Evolutionary conservation across 2,329 filamentous ascomycete species (phyloP), one percentile per base, ranked within the genome.

Genomic region (Chalara sp.): DNA sequence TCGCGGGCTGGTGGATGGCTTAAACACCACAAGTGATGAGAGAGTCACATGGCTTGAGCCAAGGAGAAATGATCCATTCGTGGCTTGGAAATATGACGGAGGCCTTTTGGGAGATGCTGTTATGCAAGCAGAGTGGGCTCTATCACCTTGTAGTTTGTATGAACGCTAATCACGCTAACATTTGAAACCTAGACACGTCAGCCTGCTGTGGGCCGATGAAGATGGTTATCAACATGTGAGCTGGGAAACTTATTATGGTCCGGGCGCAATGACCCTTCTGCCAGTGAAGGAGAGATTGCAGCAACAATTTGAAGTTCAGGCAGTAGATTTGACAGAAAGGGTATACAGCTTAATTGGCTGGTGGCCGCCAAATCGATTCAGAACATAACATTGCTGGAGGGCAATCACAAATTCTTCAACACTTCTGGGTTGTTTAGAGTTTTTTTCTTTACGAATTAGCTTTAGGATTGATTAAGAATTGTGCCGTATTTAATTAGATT

Each of bases 191-290:
- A 21, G 21, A 21, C 53, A 55, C 40, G 35, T 55, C 12, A 55
- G 41, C 46, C 5, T 50, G 21, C 46, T 52, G n/a, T 11, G 32
- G 4, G 50, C 52, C 46, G 49, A 46, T 35, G 30, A 45, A 5
- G 52, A 47, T 7, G 29, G 29, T 32, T 51, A 46, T 5, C 32
- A 49, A 13, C 51, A 51, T 37, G 52, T 54, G 7, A 54, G 52
- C 40, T 54, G 52, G 52, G 52, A 54, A 37, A 55, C 53, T 1
- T 55, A 52, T 30, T 52, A 55, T 43, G 53, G 50, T 5, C 44
- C 41, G 29, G 47, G 42, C 4, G 44, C 53, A 5, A 6, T 45
- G 40, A 5, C 33, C 7, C 29, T 47, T 12, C 6, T 40, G 32
- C 12, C 21, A 28, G 32, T 55, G 37, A 53, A 46, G 31, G 47